Evolutionary conservation across 2,329 filamentous ascomycete genomes (phyloP).

Genomic region (Madurella mycetomatis): DNA sequence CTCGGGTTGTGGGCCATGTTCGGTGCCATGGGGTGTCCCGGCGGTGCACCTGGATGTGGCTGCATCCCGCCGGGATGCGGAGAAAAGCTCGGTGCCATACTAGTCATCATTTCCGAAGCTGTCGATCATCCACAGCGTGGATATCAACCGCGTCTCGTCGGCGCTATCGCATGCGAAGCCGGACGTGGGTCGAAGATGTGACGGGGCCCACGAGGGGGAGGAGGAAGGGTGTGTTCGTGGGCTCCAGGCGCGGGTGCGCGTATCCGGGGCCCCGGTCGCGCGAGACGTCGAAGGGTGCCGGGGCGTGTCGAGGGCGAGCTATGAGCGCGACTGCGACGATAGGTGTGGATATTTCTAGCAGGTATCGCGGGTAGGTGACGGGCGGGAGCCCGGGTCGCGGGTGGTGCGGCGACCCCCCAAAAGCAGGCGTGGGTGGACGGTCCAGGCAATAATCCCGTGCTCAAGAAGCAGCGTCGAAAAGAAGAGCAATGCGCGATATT

Average conservation of each 20-base stretch:
- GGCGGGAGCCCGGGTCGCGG: conserved; percentile 8
- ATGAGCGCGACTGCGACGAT: conserved; percentile 8
- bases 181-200: conserved; percentile 4
- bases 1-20: conserved; percentile 64
- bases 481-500: conserved; percentile 10
- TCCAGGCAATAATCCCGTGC: background rate
- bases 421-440: conserved; percentile 5
- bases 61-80: conserved; percentile 69
- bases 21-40: conserved; percentile 59
- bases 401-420: conserved; percentile 13
- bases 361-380: conserved; percentile 6
- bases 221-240: background rate
- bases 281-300: conserved; percentile 5
- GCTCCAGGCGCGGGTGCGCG: conserved; percentile 5
- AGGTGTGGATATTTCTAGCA: conserved; percentile 1
- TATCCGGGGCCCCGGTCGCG: conserved; percentile 7
- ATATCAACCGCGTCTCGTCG: conserved; percentile 48
- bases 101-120: conserved; percentile 61
- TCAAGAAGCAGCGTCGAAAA: conserved; percentile 5
- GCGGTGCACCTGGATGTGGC: conserved; percentile 63
- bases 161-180: conserved; percentile 45
- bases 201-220: background rate
- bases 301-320: background rate
- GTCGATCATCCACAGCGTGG: conserved; percentile 57
- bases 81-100: conserved; percentile 58